These are phyloP conservation scores for Aureobasidium sp. DNA, from an alignment of 2,329 filamentous ascomycete species.

Conservation along the genomic window DNA sequence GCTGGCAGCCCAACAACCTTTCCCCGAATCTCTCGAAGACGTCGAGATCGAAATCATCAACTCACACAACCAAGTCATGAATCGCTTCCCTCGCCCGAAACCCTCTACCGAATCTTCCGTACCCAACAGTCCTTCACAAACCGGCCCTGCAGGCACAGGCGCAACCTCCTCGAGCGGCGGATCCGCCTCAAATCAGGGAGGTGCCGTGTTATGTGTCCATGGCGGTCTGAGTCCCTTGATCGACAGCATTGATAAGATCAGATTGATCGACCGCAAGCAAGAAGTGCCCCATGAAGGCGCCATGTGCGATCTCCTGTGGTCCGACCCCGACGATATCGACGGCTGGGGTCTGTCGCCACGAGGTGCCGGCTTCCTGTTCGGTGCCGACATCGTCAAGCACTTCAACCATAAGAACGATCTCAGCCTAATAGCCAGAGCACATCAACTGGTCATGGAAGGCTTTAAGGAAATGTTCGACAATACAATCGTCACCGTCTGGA, in stretches of 20 bases:
- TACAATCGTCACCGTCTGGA: slow-evolving; percentile 93
- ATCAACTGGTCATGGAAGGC: slow-evolving; percentile 98
- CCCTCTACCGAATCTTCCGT: slow-evolving; percentile 26
- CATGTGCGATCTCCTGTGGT: slow-evolving; percentile 98
- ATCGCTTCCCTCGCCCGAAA: slow-evolving; percentile 54
- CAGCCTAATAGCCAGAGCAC: slow-evolving; percentile 83
- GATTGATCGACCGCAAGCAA: slow-evolving; percentile 90
- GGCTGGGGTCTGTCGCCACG: slow-evolving; percentile 93
- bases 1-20: slow-evolving; percentile 45
- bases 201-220: slow-evolving; percentile 90
- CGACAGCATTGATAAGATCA: slow-evolving; percentile 91
- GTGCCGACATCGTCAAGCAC: slow-evolving; percentile 86
- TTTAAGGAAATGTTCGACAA: slow-evolving; percentile 99
- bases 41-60: slow-evolving; percentile 92
- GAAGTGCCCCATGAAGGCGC: slow-evolving; percentile 97
- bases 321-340: slow-evolving; percentile 94
- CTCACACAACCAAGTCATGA: slow-evolving; percentile 71
- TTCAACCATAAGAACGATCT: slow-evolving; percentile 96
- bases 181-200: slow-evolving; percentile 54
- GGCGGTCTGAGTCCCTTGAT: slow-evolving; percentile 87
- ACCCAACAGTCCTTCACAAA: slow-evolving; percentile 24
- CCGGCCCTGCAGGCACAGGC: slow-evolving; percentile 70
- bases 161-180: slow-evolving; percentile 63
- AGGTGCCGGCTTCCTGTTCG: slow-evolving; percentile 92
- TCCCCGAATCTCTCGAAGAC: slow-evolving; percentile 56